A percentile compares a stretch with the other conserved stretches of the same genome.
Evolutionary conservation across 208 protist species (phyloP).

Genomic region (Histomonas meleagridis): DNA sequence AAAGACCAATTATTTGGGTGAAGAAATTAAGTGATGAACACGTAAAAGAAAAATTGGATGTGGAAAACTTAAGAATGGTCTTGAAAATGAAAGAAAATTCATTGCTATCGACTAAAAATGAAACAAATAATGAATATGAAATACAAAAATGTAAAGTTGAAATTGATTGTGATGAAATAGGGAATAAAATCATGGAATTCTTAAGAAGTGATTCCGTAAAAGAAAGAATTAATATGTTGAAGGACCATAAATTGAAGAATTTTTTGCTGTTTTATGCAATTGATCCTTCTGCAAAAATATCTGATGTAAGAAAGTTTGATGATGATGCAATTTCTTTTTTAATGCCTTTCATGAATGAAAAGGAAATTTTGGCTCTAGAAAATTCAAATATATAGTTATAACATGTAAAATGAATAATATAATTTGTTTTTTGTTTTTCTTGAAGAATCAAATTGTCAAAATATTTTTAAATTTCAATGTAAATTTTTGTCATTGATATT

Average conservation of each 20-base stretch:
- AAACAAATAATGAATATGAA: background rate
- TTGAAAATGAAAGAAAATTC: background rate
- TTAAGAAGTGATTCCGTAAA: background rate
- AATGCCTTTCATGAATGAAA: background rate
- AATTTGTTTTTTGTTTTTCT: too few species aligned
- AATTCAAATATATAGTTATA: too few species aligned
- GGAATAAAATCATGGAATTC: background rate
- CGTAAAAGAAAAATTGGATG: background rate
- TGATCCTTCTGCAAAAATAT: background rate
- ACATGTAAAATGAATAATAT: too few species aligned
- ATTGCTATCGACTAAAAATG: background rate
- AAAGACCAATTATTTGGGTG: background rate
- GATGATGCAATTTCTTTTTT: constrained; percentile 17
- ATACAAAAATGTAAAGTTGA: background rate
- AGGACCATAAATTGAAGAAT: background rate
- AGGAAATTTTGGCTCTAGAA: too few species aligned
- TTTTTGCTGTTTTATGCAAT: constrained; percentile 5
- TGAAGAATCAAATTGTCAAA: too few species aligned
- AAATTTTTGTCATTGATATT: too few species aligned
- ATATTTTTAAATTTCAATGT: too few species aligned
- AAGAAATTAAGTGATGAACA: background rate
- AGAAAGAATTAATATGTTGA: background rate
- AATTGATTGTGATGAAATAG: background rate
- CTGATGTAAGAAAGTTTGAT: background rate
- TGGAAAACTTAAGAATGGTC: background rate